phyloP scores from a whole-genome alignment of 768 basidiomycete species.

The Chlorophyllum brunneum region DNA sequence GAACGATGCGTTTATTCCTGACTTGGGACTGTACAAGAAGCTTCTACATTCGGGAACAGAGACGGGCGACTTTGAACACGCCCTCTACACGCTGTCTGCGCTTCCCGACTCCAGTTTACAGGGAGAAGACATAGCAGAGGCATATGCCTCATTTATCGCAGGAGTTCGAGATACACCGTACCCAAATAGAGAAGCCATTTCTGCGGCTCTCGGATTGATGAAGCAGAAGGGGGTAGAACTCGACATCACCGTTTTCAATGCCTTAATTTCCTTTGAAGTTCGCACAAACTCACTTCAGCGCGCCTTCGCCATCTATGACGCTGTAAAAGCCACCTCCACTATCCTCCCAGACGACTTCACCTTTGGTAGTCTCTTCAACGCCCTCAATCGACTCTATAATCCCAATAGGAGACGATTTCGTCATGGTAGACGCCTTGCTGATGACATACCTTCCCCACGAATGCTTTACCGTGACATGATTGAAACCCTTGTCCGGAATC shows the following conservation, averaged over 20 bases:
- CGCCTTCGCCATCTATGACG: slow-evolving; percentile 7
- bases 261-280: slow-evolving; percentile 9
- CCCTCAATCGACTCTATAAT: slow-evolving; percentile 6
- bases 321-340: neutral
- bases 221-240: slow-evolving; percentile 4
- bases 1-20: neutral
- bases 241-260: neutral
- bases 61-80: neutral
- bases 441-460: slow-evolving; percentile 25
- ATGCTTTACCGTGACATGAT: slow-evolving; percentile 44
- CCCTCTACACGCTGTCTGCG: neutral
- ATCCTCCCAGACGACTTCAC: slow-evolving; percentile 2
- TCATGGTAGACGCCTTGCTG: neutral
- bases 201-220: slow-evolving; percentile 4
- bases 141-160: neutral
- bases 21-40: neutral
- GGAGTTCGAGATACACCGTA: neutral
- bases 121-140: neutral
- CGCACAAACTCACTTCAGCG: slow-evolving; percentile 6
- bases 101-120: neutral
- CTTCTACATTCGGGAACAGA: neutral
- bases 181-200: neutral
- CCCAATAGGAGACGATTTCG: slow-evolving; percentile 3
- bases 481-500: slow-evolving; percentile 17
- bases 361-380: slow-evolving; percentile 6